Evolutionary conservation across 1,284 basidiomycete species (phyloP).

Genomic region (Cutaneotrichosporon cutaneum): DNA sequence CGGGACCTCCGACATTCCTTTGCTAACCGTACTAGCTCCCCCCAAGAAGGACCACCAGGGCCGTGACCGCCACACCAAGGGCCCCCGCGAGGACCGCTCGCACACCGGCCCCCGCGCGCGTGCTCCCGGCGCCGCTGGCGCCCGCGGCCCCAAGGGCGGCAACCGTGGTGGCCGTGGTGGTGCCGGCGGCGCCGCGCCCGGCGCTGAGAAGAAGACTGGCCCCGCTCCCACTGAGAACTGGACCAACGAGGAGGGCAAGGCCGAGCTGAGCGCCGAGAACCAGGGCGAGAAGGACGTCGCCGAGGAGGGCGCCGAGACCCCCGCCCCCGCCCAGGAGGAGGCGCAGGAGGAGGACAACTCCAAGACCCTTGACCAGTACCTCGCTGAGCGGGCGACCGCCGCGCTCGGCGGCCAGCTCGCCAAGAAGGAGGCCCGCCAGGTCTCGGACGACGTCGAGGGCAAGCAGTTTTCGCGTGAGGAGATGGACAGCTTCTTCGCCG

Average conservation of each 20-base stretch:
- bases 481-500: slow-evolving; percentile 43
- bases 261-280: slow-evolving; percentile 64
- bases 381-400: slow-evolving; percentile 49
- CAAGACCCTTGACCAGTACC: slow-evolving; percentile 55
- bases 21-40: slow-evolving; percentile 24
- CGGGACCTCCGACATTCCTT: not conserved
- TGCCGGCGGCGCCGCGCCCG: slow-evolving; percentile 44
- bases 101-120: slow-evolving; percentile 37
- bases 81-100: slow-evolving; percentile 42
- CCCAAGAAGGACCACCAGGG: slow-evolving; percentile 39
- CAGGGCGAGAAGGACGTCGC: slow-evolving; percentile 52
- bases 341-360: slow-evolving; percentile 94
- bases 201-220: slow-evolving; percentile 84
- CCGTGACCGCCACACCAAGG: slow-evolving; percentile 50
- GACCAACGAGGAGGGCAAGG: slow-evolving; percentile 80
- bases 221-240: slow-evolving; percentile 63
- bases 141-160: slow-evolving; percentile 40
- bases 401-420: slow-evolving; percentile 32
- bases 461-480: slow-evolving; percentile 48
- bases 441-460: slow-evolving; percentile 39
- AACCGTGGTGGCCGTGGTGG: slow-evolving; percentile 33
- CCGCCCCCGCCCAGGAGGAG: slow-evolving; percentile 45
- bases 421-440: slow-evolving; percentile 38
- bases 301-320: slow-evolving; percentile 38
- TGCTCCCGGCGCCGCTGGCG: slow-evolving; percentile 35